A percentile compares a stretch with the other conserved stretches of the same genome.
phyloP scores from a whole-genome alignment of 176 grass and related monocot genomes.

The Oryza punctata region DNA sequence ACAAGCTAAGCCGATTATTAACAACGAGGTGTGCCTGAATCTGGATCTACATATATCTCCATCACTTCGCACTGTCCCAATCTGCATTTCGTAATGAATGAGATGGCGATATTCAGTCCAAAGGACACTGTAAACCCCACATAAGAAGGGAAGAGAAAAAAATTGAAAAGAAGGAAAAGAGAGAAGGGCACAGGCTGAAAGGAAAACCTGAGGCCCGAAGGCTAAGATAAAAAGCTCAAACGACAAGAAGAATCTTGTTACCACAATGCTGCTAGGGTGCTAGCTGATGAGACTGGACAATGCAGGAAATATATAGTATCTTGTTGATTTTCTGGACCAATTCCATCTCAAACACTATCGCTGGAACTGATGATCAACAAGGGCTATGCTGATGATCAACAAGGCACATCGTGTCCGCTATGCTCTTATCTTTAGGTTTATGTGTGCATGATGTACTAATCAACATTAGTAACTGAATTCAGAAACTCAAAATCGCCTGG shows the following conservation, averaged over 20 bases:
- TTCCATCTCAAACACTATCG: neutral
- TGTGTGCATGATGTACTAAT: neutral
- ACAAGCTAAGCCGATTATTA: neutral
- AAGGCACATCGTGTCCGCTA: neutral
- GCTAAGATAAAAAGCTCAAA: conserved; percentile 45
- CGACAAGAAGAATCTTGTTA: conserved; percentile 50
- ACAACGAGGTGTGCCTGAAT: conserved; percentile 30
- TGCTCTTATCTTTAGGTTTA: neutral
- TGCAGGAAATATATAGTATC: neutral
- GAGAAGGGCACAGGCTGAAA: conserved; percentile 38
- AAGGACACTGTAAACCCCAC: conserved; percentile 29
- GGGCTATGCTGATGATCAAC: neutral
- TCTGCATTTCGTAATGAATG: conserved; percentile 36
- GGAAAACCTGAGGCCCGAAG: conserved; percentile 48
- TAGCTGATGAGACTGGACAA: conserved; percentile 46
- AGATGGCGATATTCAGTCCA: conserved; percentile 35
- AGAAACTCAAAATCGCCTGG: neutral
- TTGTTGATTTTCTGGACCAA: neutral
- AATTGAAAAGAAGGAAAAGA: conserved; percentile 16
- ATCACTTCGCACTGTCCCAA: conserved; percentile 31
- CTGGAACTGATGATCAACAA: neutral
- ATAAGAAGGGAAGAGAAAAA: conserved; percentile 10
- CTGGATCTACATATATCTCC: neutral
- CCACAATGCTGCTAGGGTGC: conserved; percentile 35
- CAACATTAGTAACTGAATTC: neutral